phyloP scores from a whole-genome alignment of 441 rosid genomes.

The Euphorbia neoarborescens region DNA sequence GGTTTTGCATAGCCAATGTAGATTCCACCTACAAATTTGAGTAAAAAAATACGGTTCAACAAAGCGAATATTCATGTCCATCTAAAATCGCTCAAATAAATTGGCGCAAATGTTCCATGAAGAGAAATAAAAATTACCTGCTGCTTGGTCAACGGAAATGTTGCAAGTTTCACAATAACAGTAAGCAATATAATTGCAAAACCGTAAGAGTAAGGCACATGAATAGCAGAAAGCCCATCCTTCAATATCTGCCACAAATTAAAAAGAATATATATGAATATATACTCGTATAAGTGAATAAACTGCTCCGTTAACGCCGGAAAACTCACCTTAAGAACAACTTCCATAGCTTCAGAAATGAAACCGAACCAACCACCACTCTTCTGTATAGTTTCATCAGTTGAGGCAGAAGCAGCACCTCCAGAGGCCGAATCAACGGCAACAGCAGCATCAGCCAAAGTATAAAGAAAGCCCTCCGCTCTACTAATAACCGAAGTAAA shows the following conservation, averaged over 20 bases:
- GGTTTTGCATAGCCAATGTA: conserved; percentile 90
- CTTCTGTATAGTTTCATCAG: conserved; percentile 50
- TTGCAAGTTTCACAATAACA: conserved; percentile 61
- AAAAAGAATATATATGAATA: background rate
- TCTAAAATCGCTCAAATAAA: background rate
- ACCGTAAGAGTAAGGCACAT: conserved; percentile 81
- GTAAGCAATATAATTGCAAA: conserved; percentile 85
- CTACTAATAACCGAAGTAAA: conserved; percentile 35
- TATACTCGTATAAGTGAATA: background rate
- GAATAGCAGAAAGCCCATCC: conserved; percentile 61
- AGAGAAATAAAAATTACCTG: conserved; percentile 39
- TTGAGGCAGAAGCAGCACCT: conserved; percentile 29
- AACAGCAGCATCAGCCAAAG: conserved; percentile 71
- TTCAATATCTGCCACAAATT: conserved; percentile 55
- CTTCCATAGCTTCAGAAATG: conserved; percentile 71
- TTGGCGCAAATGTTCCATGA: background rate
- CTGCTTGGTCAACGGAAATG: conserved; percentile 78
- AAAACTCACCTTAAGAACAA: conserved; percentile 61
- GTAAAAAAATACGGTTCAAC: background rate
- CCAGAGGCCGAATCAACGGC: conserved; percentile 40
- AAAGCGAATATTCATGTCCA: background rate
- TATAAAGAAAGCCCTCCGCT: conserved; percentile 66
- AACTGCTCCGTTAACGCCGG: background rate
- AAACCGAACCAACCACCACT: conserved; percentile 89
- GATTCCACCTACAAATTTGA: conserved; percentile 65